Evolutionary conservation across 805 yeast species (phyloP).

Genomic region (Huiozyma naganishii): DNA sequence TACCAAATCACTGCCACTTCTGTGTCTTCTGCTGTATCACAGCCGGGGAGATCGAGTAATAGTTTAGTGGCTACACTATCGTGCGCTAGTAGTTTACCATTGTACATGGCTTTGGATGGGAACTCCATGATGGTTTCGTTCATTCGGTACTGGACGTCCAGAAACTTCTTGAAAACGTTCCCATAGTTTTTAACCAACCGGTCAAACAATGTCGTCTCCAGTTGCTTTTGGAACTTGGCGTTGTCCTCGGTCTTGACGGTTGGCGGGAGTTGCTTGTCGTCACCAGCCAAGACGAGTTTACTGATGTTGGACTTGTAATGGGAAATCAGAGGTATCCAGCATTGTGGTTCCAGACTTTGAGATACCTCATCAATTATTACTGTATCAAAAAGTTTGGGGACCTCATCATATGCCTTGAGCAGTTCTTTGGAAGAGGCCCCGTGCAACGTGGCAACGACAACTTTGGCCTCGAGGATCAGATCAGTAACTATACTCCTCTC

Average conservation of each 20-base stretch:
- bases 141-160: conserved; percentile 84
- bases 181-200: conserved; percentile 47
- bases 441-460: conserved; percentile 76
- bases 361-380: conserved; percentile 92
- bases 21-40: conserved; percentile 44
- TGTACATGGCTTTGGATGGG: conserved; percentile 59
- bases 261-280: conserved; percentile 85
- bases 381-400: conserved; percentile 49
- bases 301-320: conserved; percentile 42
- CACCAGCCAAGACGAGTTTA: conserved; percentile 79
- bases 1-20: conserved; percentile 59
- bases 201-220: conserved; percentile 72
- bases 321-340: conserved; percentile 84
- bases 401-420: conserved; percentile 35
- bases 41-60: conserved; percentile 45
- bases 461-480: conserved; percentile 48
- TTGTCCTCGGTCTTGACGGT: conserved; percentile 55
- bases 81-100: conserved; percentile 51
- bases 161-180: conserved; percentile 40
- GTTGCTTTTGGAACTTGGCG: conserved; percentile 30
- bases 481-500: conserved; percentile 55
- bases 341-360: conserved; percentile 87
- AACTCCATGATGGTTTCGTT: conserved; percentile 66
- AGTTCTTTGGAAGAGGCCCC: conserved; percentile 74
- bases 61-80: conserved; percentile 41